Evolutionary conservation across 2,329 filamentous ascomycete genomes (phyloP), one percentile per base, ranked within the genome.

Genomic region (Chaetomium olivaceum): DNA sequence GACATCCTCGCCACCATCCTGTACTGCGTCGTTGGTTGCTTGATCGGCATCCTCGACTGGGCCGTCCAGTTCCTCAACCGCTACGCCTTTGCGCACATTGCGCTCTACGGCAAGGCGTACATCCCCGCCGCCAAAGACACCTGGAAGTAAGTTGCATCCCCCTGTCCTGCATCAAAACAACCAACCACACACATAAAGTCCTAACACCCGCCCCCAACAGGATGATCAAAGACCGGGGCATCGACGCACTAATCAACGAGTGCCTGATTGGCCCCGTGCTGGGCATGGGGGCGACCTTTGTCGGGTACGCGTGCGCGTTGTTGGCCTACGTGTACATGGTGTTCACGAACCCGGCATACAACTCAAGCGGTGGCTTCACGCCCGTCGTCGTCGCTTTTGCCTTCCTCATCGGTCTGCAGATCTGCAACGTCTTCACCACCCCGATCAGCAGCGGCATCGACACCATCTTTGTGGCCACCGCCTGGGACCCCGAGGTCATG

Each of bases 11-110:
- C 78, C 16, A 80, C 76, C 27, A 85, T 91, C 61, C 74, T 91
- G 31, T 91, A 92, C 76, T 96, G 92, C 76, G 76, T 92, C 58
- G 78, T 96, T 0, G 86, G 89, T 14, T 97, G 92, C 75, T 74
- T 97, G 56, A 88, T 97, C 64, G 80, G 85, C 2, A 74, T 97
- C 2, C 79, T 97, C 2, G 87, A 97, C 71, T 97, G 94, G 93
- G 89, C 89, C 0, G 87, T 95, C 0, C 84, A 92, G 69, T 95
- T 97, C 73, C 83, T 97, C 79, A 98, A 98, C 79, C 88, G 92
- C 71, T 97, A 96, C 71, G 93, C 93, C 0, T 97, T 96, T 78
- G 93, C 89, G 33, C 92, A 97, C 75, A 96, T 98, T 74, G 93
- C 94, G 0, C 82, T 97, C 0, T 97, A 97, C 75, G 94, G 94